Conservation (phyloP, 2,329 filamentous ascomycete species). For the Aspergillus aculeatinus region DNA sequence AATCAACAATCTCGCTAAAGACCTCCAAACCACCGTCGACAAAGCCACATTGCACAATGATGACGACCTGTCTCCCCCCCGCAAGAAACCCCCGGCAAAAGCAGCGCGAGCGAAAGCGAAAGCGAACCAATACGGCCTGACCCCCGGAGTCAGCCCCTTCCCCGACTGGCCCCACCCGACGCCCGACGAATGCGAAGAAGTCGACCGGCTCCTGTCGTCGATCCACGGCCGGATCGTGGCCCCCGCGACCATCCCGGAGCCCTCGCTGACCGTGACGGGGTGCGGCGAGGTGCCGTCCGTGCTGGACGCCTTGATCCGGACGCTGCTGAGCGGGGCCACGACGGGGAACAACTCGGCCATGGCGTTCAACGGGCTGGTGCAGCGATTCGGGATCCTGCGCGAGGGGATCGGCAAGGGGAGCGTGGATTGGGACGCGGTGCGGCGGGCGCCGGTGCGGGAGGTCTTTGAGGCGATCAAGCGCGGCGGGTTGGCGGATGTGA, state of each 20-base stretch:
- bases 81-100: neutral
- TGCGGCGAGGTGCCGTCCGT: constrained; percentile 67
- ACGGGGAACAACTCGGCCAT: constrained; percentile 61
- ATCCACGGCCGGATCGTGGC: constrained; percentile 64
- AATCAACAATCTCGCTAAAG: constrained; percentile 1
- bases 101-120: constrained; percentile 7
- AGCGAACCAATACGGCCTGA: constrained; percentile 51
- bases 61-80: constrained; percentile 5
- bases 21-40: constrained; percentile 21
- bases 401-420: constrained; percentile 67
- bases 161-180: constrained; percentile 67
- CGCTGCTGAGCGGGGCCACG: constrained; percentile 62
- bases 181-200: constrained; percentile 65
- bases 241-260: constrained; percentile 67
- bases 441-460: constrained; percentile 56
- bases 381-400: constrained; percentile 62
- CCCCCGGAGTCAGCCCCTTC: constrained; percentile 61
- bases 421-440: constrained; percentile 73
- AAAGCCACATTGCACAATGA: constrained; percentile 15
- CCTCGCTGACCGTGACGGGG: constrained; percentile 69
- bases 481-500: constrained; percentile 69
- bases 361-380: constrained; percentile 65
- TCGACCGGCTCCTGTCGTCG: constrained; percentile 63
- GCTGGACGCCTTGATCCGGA: constrained; percentile 63
- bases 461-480: constrained; percentile 68